Evolutionary conservation across 495 filamentous ascomycete genomes (phyloP).

Genomic region (Penicillium paxilli): DNA sequence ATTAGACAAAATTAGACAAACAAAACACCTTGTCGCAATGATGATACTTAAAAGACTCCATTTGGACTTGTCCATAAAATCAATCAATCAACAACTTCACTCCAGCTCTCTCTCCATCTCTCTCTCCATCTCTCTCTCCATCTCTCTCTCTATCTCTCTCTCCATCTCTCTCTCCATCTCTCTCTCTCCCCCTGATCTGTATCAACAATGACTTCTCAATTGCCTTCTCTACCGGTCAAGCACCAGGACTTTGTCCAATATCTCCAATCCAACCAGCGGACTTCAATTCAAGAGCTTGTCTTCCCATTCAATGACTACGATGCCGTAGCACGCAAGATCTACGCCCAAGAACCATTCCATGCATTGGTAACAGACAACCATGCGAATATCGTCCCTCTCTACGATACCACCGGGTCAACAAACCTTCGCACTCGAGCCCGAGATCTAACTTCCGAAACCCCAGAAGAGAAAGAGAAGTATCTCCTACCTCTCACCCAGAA

Average conservation of each 20-base stretch:
- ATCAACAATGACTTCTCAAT: slow-evolving; percentile 16
- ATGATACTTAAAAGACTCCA: too few species aligned
- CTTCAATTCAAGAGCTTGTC: slow-evolving; percentile 56
- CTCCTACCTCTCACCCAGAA: slow-evolving; percentile 65
- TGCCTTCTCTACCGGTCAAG: slow-evolving; percentile 41
- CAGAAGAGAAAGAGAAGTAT: slow-evolving; percentile 63
- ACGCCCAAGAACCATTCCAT: slow-evolving; percentile 67
- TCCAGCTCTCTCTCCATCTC: too few species aligned
- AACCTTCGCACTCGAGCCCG: slow-evolving; percentile 63
- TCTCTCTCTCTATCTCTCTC: too few species aligned
- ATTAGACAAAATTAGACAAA: too few species aligned
- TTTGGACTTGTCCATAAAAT: too few species aligned
- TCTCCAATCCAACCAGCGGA: slow-evolving; percentile 49
- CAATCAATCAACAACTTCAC: too few species aligned
- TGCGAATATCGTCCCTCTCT: slow-evolving; percentile 71
- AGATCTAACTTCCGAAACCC: slow-evolving; percentile 56
- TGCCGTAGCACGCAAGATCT: slow-evolving; percentile 64
- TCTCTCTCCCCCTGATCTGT: too few species aligned
- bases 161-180: too few species aligned
- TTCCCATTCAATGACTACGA: slow-evolving; percentile 71
- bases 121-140: too few species aligned
- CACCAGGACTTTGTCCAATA: slow-evolving; percentile 45
- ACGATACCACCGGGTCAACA: slow-evolving; percentile 51
- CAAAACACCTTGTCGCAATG: too few species aligned
- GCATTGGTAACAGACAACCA: slow-evolving; percentile 55